phyloP scores from a whole-genome alignment of 257 asterid genomes.

The Gentiana dahurica region DNA sequence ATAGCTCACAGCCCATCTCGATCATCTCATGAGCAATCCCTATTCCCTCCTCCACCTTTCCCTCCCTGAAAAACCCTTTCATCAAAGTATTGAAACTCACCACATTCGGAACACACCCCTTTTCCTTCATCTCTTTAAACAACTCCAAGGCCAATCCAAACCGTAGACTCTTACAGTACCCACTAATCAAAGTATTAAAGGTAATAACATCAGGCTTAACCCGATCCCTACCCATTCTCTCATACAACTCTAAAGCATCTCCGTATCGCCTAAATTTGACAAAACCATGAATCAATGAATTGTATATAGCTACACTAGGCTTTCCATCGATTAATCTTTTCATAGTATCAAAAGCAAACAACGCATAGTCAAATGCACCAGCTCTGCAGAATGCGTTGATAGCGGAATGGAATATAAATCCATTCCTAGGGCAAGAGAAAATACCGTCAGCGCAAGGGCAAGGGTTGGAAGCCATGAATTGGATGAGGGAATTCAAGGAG shows the following conservation, averaged over 20 bases:
- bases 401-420: constrained; percentile 58
- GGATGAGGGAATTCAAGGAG: constrained; percentile 50
- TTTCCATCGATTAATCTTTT: constrained; percentile 68
- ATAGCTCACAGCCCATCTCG: constrained; percentile 62
- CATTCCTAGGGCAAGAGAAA: constrained; percentile 68
- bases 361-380: constrained; percentile 55
- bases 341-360: constrained; percentile 58
- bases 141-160: constrained; percentile 54
- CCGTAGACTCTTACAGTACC: constrained; percentile 45
- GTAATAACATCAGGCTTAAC: constrained; percentile 66
- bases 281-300: constrained; percentile 66
- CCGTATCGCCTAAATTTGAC: constrained; percentile 45
- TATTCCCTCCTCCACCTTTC: constrained; percentile 57
- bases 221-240: constrained; percentile 52
- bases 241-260: constrained; percentile 46
- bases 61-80: constrained; percentile 63
- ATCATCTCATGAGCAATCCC: constrained; percentile 80
- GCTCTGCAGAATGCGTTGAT: constrained; percentile 49
- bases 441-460: constrained; percentile 95
- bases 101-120: constrained; percentile 81
- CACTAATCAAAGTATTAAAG: constrained; percentile 70
- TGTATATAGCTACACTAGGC: constrained; percentile 49
- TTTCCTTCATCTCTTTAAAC: constrained; percentile 74
- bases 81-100: constrained; percentile 85
- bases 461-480: constrained; percentile 70